Base-by-base conservation (phyloP, 768 basidiomycete species). In the Xanthoconium purpureum region DNA sequence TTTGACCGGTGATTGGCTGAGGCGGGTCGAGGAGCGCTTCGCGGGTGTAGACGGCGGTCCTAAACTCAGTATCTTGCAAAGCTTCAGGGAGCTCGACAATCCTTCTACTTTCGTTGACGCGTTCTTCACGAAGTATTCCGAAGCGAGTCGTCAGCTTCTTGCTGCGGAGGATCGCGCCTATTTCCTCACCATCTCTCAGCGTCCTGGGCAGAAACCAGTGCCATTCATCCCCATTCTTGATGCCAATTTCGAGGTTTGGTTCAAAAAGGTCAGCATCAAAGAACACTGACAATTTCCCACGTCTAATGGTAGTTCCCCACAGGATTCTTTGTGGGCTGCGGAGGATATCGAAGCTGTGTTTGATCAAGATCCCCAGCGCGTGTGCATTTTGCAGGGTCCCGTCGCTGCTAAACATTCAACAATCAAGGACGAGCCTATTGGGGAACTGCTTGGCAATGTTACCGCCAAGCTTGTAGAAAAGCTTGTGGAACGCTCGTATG, bases 341-440 rank as follows among this genome's bases (percentile, higher is more conserved):
- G 96, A 98, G 73, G 97, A 99, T 71, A 94, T 98, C 61, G 97
- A 98, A 58, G 96, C 95, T 14, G 94, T 99, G 40, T 97, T 98
- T 67, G 97, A 98, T 74, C 94, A 96, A 75, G 97, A 98, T 72
- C 96, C 96, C 28, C 92, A 99, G 73, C 89, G 97, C 59, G 95
- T 98, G 29, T 96, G 94, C 68, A 96, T 99, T 64, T 84, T 99
- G 50, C 94, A 97, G 74, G 97, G 97, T 20, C 97, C 97, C 14
- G 89, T 99, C 48, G 94, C 97, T 1, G 93, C 84, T 58, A 94
- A 91, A 73, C 86, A 93, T 73, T 85, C 92, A 10, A 84, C 77
- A 40, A 77, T 85, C 66, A 96, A 94, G 73, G 94, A 99, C 66
- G 93, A 96, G 73, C 94, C 97, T 8, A 88, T 98, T 71, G 90